Base-by-base conservation (phyloP, 116 monocot genomes). In the Cymodocea nodosa region DNA sequence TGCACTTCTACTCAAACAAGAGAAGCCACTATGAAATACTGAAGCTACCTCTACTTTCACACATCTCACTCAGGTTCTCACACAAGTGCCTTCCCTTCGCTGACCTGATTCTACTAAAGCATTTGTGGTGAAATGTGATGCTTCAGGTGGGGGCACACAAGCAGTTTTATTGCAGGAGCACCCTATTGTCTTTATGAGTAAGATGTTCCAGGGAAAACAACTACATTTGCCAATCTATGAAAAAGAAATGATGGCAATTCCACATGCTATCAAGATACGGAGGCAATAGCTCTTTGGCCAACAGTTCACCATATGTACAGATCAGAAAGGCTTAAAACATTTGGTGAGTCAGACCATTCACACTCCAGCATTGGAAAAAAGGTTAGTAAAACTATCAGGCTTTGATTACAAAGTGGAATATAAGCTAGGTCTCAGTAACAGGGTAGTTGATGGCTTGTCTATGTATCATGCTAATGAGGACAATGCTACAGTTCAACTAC, bases 241-340 rank as follows among this genome's bases (percentile, higher is more conserved):
- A 37, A 66, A 59, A 23, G 54, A 77, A 23, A 23, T 77, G 48
- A 20, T 39, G 19, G 71, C 56, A 0, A 54, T 71, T 12, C 23
- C 23, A 16, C 11, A 60, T 8, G 59, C 66, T 22, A 63, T 54
- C 4, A 48, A 35, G 13, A 71, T 62, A 54, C 71, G 59, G 77
- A 10, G 62, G 23, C 62, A 2, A 0, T 71, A 61, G 20, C 44
- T 71, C 0, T 14, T 71, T 1, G 57, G 53, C 3, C 15, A 16
- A 5, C 2, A 12, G 0, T 66, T 71, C 18, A 60, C n/a, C 16
- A 34, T 76, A 4, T 15, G 4, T 0, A 66, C 54, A 0, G 65
- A 76, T 44, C 66, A 76, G 4, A 2, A n/a, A 8, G 66, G 65
- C 51, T 2, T 76, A 0, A 68, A 57, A 57, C 37, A 52, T 55